Conservation (phyloP, 768 basidiomycete genomes). For the Lentinula aciculospora region DNA sequence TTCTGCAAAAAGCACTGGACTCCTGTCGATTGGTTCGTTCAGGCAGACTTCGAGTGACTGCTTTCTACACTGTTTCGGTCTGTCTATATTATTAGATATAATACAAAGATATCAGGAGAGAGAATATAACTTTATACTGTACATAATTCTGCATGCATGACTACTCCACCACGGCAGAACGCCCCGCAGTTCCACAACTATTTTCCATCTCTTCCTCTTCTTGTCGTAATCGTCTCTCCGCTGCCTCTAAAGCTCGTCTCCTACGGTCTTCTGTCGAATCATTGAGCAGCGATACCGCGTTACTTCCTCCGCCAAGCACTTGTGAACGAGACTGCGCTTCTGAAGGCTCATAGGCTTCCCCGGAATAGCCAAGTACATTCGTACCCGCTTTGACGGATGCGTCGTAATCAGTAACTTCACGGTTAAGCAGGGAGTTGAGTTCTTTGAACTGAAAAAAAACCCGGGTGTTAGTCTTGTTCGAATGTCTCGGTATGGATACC, state of each 20-base stretch:
- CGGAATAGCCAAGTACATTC: slow-evolving; percentile 39
- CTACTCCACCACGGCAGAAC: not conserved
- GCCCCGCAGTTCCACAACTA: slow-evolving; percentile 53
- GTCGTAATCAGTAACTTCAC: slow-evolving; percentile 69
- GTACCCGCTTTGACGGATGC: slow-evolving; percentile 44
- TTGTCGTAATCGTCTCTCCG: slow-evolving; percentile 49
- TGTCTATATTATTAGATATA: not conserved
- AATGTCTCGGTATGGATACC: slow-evolving; percentile 19
- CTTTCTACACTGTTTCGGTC: not conserved
- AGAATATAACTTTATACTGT: no score
- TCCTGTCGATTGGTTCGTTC: not conserved
- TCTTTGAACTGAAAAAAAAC: slow-evolving; percentile 58
- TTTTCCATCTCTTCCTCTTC: slow-evolving; percentile 64
- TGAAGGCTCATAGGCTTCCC: slow-evolving; percentile 46
- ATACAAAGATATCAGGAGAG: no score
- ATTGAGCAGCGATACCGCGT: slow-evolving; percentile 5
- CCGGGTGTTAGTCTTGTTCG: not conserved
- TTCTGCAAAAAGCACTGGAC: slow-evolving; percentile 3
- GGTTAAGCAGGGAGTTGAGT: slow-evolving; percentile 68
- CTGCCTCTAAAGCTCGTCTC: slow-evolving; percentile 50
- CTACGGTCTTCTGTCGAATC: slow-evolving; percentile 59
- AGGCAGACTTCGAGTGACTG: not conserved
- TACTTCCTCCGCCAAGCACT: slow-evolving; percentile 46
- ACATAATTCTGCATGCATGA: not conserved
- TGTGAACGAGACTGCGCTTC: slow-evolving; percentile 50